Evolutionary conservation across 352 stramenopile species (phyloP).

Genomic region (Globisporangium carolinianum): DNA sequence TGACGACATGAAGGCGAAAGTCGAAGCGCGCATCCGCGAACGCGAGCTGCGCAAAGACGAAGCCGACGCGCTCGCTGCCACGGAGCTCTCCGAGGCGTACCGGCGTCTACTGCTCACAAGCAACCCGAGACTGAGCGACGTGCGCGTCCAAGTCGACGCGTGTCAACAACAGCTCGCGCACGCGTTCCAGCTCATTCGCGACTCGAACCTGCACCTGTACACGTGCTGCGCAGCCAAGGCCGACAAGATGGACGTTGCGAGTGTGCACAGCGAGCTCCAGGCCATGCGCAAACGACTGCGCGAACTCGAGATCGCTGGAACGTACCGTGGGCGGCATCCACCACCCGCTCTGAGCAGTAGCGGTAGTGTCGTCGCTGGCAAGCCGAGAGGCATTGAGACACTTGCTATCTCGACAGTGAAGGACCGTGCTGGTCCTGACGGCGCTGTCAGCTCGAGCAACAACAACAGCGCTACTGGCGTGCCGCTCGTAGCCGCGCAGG

Average conservation of each 20-base stretch:
- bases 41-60: slow-evolving; percentile 45
- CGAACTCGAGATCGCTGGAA: slow-evolving; percentile 15
- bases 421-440: neutral
- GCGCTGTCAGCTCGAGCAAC: neutral
- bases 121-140: slow-evolving; percentile 52
- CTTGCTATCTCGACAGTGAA: slow-evolving; percentile 9
- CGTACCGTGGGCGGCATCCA: slow-evolving; percentile 6
- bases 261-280: slow-evolving; percentile 47
- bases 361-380: neutral
- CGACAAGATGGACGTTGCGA: slow-evolving; percentile 38
- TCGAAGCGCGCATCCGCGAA: slow-evolving; percentile 60
- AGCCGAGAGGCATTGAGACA: slow-evolving; percentile 1
- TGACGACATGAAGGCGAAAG: slow-evolving; percentile 72
- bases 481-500: slow-evolving; percentile 26
- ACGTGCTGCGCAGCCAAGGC: slow-evolving; percentile 58
- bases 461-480: slow-evolving; percentile 7
- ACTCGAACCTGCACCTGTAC: slow-evolving; percentile 61
- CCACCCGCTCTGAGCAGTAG: neutral
- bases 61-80: slow-evolving; percentile 28
- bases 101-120: slow-evolving; percentile 46
- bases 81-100: slow-evolving; percentile 56
- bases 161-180: slow-evolving; percentile 63
- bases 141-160: slow-evolving; percentile 50
- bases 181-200: slow-evolving; percentile 56
- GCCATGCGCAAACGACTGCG: slow-evolving; percentile 30